phyloP scores from a whole-genome alignment of 2,329 filamentous ascomycete genomes.

The Fusarium poae region DNA sequence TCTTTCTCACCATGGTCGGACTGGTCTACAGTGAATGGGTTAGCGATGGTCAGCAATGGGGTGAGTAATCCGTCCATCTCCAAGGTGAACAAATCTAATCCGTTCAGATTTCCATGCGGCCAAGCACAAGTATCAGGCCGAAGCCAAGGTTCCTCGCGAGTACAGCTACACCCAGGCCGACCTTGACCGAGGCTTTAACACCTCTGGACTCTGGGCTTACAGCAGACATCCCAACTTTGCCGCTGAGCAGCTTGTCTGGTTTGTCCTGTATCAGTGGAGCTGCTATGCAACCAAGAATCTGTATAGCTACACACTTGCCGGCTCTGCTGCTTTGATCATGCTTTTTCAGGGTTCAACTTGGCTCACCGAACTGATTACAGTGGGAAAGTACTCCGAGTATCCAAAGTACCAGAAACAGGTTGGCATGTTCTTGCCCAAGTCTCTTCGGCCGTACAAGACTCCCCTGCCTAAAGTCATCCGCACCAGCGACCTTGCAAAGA shows the following conservation, averaged over 20 bases:
- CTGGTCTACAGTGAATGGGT: conserved; percentile 78
- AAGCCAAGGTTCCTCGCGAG: conserved; percentile 49
- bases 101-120: conserved; percentile 79
- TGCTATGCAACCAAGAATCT: conserved; percentile 78
- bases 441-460: conserved; percentile 59
- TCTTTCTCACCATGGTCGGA: conserved; percentile 60
- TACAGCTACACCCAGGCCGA: conserved; percentile 74
- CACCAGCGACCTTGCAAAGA: conserved; percentile 64
- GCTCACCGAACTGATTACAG: conserved; percentile 85
- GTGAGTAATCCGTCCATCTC: conserved; percentile 57
- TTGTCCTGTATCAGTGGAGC: conserved; percentile 88
- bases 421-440: conserved; percentile 82
- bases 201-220: conserved; percentile 86
- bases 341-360: conserved; percentile 92
- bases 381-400: conserved; percentile 90
- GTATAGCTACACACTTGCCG: conserved; percentile 83
- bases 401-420: conserved; percentile 84
- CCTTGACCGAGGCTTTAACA: conserved; percentile 89
- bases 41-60: conserved; percentile 94
- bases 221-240: conserved; percentile 96
- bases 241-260: conserved; percentile 92
- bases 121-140: conserved; percentile 80
- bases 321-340: conserved; percentile 76
- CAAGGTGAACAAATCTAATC: conserved; percentile 10
- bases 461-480: conserved; percentile 62